Base-by-base conservation (phyloP, 768 basidiomycete genomes). In the Lactifluus piperatus region DNA sequence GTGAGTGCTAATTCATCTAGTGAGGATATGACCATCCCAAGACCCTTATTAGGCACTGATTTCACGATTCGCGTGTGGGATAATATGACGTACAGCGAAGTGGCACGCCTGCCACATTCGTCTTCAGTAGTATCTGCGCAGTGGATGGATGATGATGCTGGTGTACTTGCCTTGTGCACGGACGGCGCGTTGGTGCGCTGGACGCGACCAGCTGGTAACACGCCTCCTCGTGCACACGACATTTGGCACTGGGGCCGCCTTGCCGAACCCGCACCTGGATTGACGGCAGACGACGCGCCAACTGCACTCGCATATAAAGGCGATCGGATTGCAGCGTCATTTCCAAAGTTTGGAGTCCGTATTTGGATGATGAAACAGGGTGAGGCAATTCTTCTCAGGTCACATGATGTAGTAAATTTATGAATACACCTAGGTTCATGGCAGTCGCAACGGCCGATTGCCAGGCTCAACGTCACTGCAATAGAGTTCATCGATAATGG, bases 401-500 rank as follows among this genome's bases (percentile, higher is more conserved):
- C 82, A 78, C 13, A 16, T 47, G 22, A 13, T 36, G n/a, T 4
- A 26, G 26, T 37, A 16, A 41, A 24, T 24, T 63, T 30, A 54
- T 29, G 20, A 27, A 18, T 29, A 54, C 29, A 60, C 85, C 30
- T 60, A 86, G 85, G 81, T 14, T 77, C 77, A 26, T 87, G 85
- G 86, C 77, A 80, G 60, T 70, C 76, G 1, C 83, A 87, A 58
- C 76, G 85, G 54, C 79, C 83, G 48, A 86, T 88, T 56, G 63
- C 79, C 55, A 77, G 84, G 53, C 81, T 79, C 62, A 83, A 85
- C 54, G 82, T 86, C 48, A 83, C 83, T 8, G 76, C 79, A 4
- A 76, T 88, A 58, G 76, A 74, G 64, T 86, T 88, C 66, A 74
- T 85, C 9, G 78, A 83, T 24, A 81, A 81, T 32, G 86, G 86